Evolutionary conservation across 345 rosid genomes (phyloP), one percentile per base, ranked within the genome.

Genomic region (Hibiscus mutabilis): DNA sequence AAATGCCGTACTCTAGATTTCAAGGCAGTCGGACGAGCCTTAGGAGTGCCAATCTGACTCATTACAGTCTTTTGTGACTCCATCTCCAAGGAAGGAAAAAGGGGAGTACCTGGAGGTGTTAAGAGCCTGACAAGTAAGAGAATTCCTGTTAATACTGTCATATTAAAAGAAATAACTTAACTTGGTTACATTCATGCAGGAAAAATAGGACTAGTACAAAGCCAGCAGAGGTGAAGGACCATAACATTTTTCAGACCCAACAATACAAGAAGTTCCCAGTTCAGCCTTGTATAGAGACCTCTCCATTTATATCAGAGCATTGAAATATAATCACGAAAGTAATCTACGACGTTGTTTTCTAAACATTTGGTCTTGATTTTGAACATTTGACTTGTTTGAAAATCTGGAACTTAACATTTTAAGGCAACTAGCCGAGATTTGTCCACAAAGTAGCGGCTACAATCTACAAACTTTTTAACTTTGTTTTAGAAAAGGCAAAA

Each of bases 51-150:
- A 75, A 82, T 73, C 83, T 88, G 94, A 79, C 76, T 88, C 96
- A 86, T 88, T 67, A 83, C 66, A 2, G 89, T 84, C 79, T 88
- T 89, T 25, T 79, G 97, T 13, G 97, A 87, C 77, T 89, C 96
- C 96, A 88, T 86, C 85, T 92, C 99, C 86, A 95, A 82, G 21
- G 99, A 92, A 71, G 99, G 97, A 74, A 95, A 95, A 62, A 95
- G 85, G 66, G 99, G 99, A 42, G 99, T 95, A 70, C 96, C 99
- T 63, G 99, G 99, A 78, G 97, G 98, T 0, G 96, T 89, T 61
- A 92, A 82, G 79, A 96, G 99, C 99, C 98, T 87, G 78, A 76
- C 81, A 78, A 25, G 78, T 55, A 71, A 73, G 16, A 78, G 21
- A 59, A 16, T 47, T 53, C 59, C 16, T 56, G 51, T 66, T 60